Base-by-base conservation (phyloP, 1,284 basidiomycete species). In the Albatrellus sp. region DNA sequence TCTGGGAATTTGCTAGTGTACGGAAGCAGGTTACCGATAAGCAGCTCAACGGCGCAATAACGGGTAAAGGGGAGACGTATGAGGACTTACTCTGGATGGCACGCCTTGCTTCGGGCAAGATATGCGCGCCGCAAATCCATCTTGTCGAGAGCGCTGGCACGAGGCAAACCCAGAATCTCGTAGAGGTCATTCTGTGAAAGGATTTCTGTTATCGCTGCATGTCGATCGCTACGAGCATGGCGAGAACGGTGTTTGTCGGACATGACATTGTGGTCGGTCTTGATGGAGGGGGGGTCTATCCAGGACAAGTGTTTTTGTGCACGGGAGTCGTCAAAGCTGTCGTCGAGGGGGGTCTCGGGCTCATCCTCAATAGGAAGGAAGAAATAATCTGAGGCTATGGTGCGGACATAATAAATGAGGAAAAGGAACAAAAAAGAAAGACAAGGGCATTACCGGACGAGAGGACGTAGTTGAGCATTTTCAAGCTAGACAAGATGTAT, bases 31-130 rank as follows among this genome's bases (percentile, higher is more conserved):
- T 24, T 36, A 35, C 17, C 36, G 43, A 41, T 38, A 24, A 16
- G 37, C 38, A 45, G 39, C 11, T 54, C 40, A 35, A 39, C 30
- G 46, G 47, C 30, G 40, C 43, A 32, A 17, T n/a, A 29, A 29
- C 29, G 46, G 35, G 44, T 34, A 42, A 47, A 43, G 43, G 20
- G 39, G 14, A 14, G 14, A 34, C 12, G 42, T 31, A 20, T 20
- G 20, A 28, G 11, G 17, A 69, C 80, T 52, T 49, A 88, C 86
- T 91, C 88, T 60, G 88, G 89, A 56, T 90, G 89, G 53, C 87
- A 90, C 9, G 75, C 70, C 54, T 72, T 73, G 57, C 84, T 89
- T 37, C 86, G 66, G 0, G 73, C 66, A 40, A 91, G 72, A 59
- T 90, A 91, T 16, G 83, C 87, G 33, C 85, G 67, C 33, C 89